phyloP scores from a whole-genome alignment of 345 rosid species.

The Erucastrum elatum region DNA sequence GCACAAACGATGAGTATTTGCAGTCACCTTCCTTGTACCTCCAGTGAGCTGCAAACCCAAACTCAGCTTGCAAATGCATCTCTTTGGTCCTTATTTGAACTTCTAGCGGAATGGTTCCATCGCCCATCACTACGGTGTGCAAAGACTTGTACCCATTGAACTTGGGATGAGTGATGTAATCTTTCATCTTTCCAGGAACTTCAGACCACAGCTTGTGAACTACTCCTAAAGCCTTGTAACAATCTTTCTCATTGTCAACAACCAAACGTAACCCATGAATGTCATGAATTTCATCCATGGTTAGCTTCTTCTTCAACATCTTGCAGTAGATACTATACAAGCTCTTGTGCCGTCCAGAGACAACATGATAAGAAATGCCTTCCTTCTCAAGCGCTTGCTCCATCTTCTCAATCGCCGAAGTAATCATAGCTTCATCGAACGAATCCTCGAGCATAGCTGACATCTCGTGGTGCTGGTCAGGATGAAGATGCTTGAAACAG shows the following conservation, averaged over 20 bases:
- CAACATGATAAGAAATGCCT: conserved; percentile 56
- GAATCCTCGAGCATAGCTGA: conserved; percentile 66
- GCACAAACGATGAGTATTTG: conserved; percentile 74
- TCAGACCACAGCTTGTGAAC: conserved; percentile 83
- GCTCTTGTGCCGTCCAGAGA: conserved; percentile 88
- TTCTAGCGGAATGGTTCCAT: conserved; percentile 77
- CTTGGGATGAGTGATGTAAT: conserved; percentile 79
- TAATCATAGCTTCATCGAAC: conserved; percentile 67
- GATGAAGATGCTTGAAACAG: conserved; percentile 88
- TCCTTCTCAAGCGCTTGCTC: conserved; percentile 65
- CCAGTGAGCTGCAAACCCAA: conserved; percentile 99
- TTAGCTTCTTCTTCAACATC: conserved; percentile 87
- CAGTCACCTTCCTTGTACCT: conserved; percentile 92
- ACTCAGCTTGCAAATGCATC: conserved; percentile 96
- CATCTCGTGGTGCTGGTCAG: conserved; percentile 71
- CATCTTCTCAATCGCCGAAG: conserved; percentile 64
- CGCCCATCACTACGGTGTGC: conserved; percentile 81
- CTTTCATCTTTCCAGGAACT: conserved; percentile 86
- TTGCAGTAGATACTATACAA: conserved; percentile 85
- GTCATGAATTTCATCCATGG: conserved; percentile 88
- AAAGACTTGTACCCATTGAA: conserved; percentile 91
- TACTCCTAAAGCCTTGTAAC: conserved; percentile 66
- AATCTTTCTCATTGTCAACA: conserved; percentile 78
- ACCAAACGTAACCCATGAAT: conserved; percentile 87
- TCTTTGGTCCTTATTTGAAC: conserved; percentile 89